These are phyloP conservation scores for Coprinellus micaceus DNA, from an alignment of 768 basidiomycete species.

Conservation along the genomic window DNA sequence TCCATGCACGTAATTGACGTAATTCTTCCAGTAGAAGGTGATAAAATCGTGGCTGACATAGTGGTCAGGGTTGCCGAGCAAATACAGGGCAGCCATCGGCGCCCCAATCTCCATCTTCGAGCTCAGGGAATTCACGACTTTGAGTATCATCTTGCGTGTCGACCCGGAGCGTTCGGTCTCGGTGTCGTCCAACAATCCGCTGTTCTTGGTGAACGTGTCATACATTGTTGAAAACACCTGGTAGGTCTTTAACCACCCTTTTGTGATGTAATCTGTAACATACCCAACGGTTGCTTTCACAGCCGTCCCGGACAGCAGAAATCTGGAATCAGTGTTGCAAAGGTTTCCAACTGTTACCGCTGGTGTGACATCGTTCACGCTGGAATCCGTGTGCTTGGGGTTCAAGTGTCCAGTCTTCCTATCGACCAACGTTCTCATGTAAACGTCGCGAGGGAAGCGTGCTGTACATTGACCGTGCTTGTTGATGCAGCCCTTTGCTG, in stretches of 20 bases:
- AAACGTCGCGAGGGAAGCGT: slow-evolving; percentile 27
- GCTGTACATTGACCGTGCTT: slow-evolving; percentile 29
- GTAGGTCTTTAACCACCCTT: slow-evolving; percentile 29
- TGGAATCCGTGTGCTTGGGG: slow-evolving; percentile 28
- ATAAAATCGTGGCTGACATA: not conserved
- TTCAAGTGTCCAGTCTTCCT: slow-evolving; percentile 19
- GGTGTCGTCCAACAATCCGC: not conserved
- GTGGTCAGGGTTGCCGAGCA: not conserved
- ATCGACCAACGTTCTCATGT: slow-evolving; percentile 26
- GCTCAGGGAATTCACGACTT: not conserved
- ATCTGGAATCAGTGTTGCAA: slow-evolving; percentile 34
- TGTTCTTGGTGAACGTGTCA: not conserved
- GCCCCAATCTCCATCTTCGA: not conserved
- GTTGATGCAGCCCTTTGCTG: slow-evolving; percentile 20
- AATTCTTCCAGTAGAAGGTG: slow-evolving; percentile 6
- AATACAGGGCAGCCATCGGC: not conserved
- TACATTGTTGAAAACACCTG: slow-evolving; percentile 10
- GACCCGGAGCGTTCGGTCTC: not conserved
- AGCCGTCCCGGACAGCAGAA: slow-evolving; percentile 31
- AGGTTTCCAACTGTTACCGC: slow-evolving; percentile 23
- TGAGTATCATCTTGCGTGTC: not conserved
- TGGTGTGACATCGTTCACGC: slow-evolving; percentile 29
- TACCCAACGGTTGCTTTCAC: slow-evolving; percentile 30
- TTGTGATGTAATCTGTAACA: slow-evolving; percentile 37
- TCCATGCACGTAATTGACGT: not conserved